Evolutionary conservation across 108 stramenopile species (phyloP), one percentile per base, ranked within the genome.

Genomic region (Skeletonema tropicum): DNA sequence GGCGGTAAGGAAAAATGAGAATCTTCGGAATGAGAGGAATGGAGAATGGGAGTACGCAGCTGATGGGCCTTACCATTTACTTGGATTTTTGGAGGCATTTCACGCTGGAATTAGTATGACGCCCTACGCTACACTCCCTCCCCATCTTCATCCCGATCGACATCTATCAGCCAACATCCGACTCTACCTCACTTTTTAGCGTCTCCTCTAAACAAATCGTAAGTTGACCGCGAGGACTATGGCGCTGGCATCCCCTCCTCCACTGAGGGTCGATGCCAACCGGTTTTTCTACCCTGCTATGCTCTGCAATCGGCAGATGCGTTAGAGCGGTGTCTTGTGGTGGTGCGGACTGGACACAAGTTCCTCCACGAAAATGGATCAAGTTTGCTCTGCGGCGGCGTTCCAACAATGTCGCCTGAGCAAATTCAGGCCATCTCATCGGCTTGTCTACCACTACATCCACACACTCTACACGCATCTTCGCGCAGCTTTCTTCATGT

Each of bases 171-270:
- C n/a, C n/a, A n/a, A n/a, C n/a, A n/a, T n/a, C n/a, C n/a, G n/a
- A n/a, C n/a, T n/a, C n/a, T n/a, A n/a, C 2, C 0, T 5, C 45
- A 21, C 4, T 65, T 60, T 31, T 63, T 31, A 9, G 80, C 80
- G 80, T 81, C 66, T 81, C 80, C 80, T 81, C 74, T 70, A 81
- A 81, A 81, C 74, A 81, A 81, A 81, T 74, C 64, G 73, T 74
- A 74, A 80, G 80, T 81, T 81, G 80, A 81, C 80, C 80, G 80
- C 80, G 74, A 81, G 80, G 80, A 81, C 80, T 60, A 81, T 81
- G 80, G 74, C 80, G 80, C 80, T 60, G 80, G 80, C 48, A 17
- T 81, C 73, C 74, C 73, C 65, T 70, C 73, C 29, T 23, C 9
- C 59, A 49, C 9, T 15, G 32, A 31, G 70, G 77, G 64, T 68